Base-by-base conservation (phyloP, 768 basidiomycete species). In the Termitomyces sp. region DNA sequence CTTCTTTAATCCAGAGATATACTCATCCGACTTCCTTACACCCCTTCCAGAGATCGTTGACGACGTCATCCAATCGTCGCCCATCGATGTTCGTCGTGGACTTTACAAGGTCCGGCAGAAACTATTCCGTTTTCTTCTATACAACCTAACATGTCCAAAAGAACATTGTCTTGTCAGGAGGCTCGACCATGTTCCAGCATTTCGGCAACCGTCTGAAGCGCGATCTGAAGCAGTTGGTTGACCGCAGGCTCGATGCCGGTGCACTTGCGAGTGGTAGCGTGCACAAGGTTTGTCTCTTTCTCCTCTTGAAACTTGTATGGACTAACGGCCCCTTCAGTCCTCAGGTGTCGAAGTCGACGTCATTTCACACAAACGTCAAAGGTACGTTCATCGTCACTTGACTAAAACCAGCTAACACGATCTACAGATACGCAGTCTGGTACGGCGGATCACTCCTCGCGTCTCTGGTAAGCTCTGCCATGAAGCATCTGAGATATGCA, bases 1-100 rank as follows among this genome's bases (percentile, higher is more conserved):
- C 66, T 98, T 98, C 78, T 98, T 98, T 83, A 98, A 98, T 76
- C 97, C 97, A 15, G 96, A 99, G 72, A 98, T 99, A 64, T 91
- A 90, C 72, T 97, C 94, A 0, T 95, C 93, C 41, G 96, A 98
- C 72, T 98, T 98, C 81, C 73, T 99, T 61, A 98, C 95, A 5
- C 97, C 97, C 9, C 82, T 99, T 4, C 94, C 97, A 0, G 86
- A 96, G 60, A 92, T 98, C 54, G 97, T 98, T 56, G 97, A 99
- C 66, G 86, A 87, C 57, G 95, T 97, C 54, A 98, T 99, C 61
- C 93, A 94, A 71, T 81, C 90, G 58, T 95, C 93, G 6, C 96
- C 97, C 24, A 99, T 98, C 59, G 96, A 99, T 70, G 95, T 97
- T 50, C 85, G 97, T 64, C 86, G 97, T 61, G 97, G 97, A 4